These are phyloP conservation scores for Trypanosoma melophagium DNA, from an alignment of 208 protist species.

Conservation along the genomic window DNA sequence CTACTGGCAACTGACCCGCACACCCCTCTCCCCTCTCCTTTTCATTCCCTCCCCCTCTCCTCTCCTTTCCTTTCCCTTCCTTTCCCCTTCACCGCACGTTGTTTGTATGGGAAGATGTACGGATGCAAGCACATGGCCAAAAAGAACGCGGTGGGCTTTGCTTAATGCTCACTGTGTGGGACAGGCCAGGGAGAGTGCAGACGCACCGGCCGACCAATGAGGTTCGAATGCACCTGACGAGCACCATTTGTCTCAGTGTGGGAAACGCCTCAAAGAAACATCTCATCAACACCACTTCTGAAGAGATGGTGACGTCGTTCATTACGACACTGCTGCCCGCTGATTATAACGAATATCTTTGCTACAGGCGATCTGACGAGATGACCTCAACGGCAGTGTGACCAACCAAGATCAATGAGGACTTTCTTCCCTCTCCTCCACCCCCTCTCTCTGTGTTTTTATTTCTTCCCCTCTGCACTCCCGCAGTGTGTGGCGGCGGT, in stretches of 20 bases:
- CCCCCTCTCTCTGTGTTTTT: too few species aligned
- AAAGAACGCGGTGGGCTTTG: too few species aligned
- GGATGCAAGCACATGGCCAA: too few species aligned
- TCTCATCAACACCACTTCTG: background rate
- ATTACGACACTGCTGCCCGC: background rate
- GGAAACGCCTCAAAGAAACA: background rate
- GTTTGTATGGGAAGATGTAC: too few species aligned
- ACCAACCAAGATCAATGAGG: conserved; percentile 1
- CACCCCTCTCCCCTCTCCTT: background rate
- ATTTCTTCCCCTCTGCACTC: too few species aligned
- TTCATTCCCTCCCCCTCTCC: background rate
- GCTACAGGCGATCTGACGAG: background rate
- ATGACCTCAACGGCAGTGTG: background rate
- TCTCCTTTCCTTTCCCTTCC: too few species aligned
- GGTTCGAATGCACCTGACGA: too few species aligned
- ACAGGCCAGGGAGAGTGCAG: background rate
- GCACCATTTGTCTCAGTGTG: background rate
- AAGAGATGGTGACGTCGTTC: background rate
- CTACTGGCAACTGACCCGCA: conserved; percentile 25
- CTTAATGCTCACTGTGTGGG: too few species aligned
- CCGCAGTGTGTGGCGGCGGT: background rate
- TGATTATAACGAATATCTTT: background rate
- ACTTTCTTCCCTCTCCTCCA: background rate
- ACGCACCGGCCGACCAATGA: too few species aligned
- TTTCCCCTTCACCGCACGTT: too few species aligned